These are phyloP conservation scores for Globisporangium viniferum DNA, from an alignment of 352 stramenopile species.

Conservation along the genomic window DNA sequence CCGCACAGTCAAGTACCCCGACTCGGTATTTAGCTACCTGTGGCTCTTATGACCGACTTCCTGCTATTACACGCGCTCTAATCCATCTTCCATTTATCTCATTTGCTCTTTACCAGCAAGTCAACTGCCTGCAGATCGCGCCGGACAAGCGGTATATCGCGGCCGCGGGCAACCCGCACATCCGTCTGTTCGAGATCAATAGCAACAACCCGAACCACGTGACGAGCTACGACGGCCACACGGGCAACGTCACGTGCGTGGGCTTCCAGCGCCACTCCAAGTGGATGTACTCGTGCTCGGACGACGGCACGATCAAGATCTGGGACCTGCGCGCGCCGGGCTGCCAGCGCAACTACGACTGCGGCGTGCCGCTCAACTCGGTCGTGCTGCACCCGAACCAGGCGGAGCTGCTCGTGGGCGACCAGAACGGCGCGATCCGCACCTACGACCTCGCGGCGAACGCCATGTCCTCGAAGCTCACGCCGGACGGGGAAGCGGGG, in stretches of 20 bases:
- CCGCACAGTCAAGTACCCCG: conserved; percentile 94
- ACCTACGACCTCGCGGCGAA: conserved; percentile 90
- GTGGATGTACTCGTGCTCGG: conserved; percentile 97
- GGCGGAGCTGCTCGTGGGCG: conserved; percentile 72
- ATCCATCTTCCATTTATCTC: neutral
- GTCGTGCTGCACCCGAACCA: conserved; percentile 96
- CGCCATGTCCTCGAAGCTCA: conserved; percentile 58
- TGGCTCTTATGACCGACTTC: neutral
- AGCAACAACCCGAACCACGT: conserved; percentile 95
- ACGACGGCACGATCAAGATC: conserved; percentile 96
- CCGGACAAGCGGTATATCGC: conserved; percentile 97
- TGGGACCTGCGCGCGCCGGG: conserved; percentile 90
- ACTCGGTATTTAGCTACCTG: conserved; percentile 68
- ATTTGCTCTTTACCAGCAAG: conserved; percentile 59
- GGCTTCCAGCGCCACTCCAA: conserved; percentile 97
- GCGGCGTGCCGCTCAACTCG: conserved; percentile 91
- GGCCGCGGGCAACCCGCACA: conserved; percentile 96
- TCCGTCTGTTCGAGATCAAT: conserved; percentile 98
- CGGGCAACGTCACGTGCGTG: conserved; percentile 94
- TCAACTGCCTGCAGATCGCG: conserved; percentile 97
- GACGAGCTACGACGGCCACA: conserved; percentile 95
- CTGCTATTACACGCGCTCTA: neutral
- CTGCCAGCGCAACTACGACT: conserved; percentile 88
- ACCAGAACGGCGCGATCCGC: conserved; percentile 93
- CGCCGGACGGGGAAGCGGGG: conserved; percentile 64